Evolutionary conservation across 2,329 filamentous ascomycete species (phyloP).

Genomic region (Botrytis medusae): DNA sequence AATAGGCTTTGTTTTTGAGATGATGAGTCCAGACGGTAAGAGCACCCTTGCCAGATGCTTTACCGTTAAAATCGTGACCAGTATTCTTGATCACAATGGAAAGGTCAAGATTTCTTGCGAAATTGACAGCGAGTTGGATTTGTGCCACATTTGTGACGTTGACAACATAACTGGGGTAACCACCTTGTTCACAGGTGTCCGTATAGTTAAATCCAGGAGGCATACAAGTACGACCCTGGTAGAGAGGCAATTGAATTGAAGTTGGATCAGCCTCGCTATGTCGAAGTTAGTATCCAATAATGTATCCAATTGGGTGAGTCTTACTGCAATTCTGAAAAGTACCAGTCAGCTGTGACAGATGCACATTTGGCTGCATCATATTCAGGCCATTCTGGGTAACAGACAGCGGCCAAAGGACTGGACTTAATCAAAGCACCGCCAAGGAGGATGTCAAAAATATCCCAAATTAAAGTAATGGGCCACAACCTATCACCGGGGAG

Average conservation of each 20-base stretch:
- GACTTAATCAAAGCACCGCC: conserved; percentile 47
- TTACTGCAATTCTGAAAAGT: conserved; percentile 42
- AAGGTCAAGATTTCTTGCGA: conserved; percentile 40
- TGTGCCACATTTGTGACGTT: conserved; percentile 28
- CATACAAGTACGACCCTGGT: conserved; percentile 44
- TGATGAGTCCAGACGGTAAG: conserved; percentile 52
- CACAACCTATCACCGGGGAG: conserved; percentile 41
- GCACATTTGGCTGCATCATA: conserved; percentile 41
- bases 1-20: conserved; percentile 44
- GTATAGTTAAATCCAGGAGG: conserved; percentile 20
- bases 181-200: conserved; percentile 27
- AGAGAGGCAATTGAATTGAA: conserved; percentile 51
- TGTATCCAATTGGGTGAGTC: neutral
- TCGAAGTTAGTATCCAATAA: conserved; percentile 36
- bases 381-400: conserved; percentile 41
- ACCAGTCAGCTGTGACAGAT: conserved; percentile 38
- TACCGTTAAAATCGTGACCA: conserved; percentile 49
- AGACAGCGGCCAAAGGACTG: conserved; percentile 47
- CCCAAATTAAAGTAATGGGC: conserved; percentile 50
- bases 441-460: conserved; percentile 46
- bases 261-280: conserved; percentile 42
- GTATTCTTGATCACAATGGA: conserved; percentile 46
- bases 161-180: conserved; percentile 33
- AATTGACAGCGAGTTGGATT: conserved; percentile 36
- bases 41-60: conserved; percentile 48